These are phyloP conservation scores for Toxoplasma gondii DNA, from an alignment of 169 alveolate genomes.

Conservation along the genomic window DNA sequence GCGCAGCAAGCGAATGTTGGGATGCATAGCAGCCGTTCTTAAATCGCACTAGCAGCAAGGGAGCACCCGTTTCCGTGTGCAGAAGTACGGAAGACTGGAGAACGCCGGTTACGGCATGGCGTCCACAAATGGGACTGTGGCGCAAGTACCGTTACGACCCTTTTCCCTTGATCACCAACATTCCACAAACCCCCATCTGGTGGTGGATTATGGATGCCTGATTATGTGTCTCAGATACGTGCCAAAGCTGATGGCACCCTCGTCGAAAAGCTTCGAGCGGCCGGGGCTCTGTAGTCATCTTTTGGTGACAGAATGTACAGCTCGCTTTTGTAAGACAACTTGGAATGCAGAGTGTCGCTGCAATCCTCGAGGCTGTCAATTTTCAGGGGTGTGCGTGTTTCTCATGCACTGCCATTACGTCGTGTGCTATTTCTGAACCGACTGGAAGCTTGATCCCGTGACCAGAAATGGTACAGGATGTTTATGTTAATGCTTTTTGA, in stretches of 20 bases:
- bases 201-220: too few relatives aligned
- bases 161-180: too few relatives aligned
- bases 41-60: neutral
- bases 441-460: too few relatives aligned
- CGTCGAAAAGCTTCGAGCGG: slow-evolving; percentile 15
- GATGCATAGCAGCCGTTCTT: neutral
- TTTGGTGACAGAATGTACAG: neutral
- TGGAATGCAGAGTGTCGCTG: neutral
- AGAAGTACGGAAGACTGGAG: neutral
- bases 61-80: neutral
- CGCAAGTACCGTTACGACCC: too few relatives aligned
- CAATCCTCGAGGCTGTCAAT: too few relatives aligned
- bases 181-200: too few relatives aligned
- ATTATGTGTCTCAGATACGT: neutral
- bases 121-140: neutral
- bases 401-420: too few relatives aligned
- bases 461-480: too few relatives aligned
- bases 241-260: neutral
- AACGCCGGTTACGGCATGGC: neutral
- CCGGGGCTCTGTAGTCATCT: neutral
- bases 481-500: too few relatives aligned
- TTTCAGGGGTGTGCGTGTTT: too few relatives aligned
- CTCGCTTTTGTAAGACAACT: too few relatives aligned
- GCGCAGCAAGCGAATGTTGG: neutral
- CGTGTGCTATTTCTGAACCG: too few relatives aligned